Evolutionary conservation across 129 eudicot genomes (phyloP).

Genomic region (Solidago caesia): DNA sequence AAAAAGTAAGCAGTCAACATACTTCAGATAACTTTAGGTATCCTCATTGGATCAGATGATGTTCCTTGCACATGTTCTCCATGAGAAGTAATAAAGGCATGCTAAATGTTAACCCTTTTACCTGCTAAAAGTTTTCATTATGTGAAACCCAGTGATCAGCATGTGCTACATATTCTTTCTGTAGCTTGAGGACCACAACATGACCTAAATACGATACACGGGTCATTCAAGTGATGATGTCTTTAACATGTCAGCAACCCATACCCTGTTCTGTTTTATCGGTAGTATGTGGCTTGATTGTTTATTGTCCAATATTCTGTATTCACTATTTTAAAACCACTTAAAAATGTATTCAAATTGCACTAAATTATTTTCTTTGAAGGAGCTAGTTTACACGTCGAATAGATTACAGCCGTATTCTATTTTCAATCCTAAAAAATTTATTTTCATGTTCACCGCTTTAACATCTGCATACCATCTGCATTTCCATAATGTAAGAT

Average conservation of each 20-base stretch:
- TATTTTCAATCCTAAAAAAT: neutral
- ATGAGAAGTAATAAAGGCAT: slow-evolving; percentile 9
- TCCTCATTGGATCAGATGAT: neutral
- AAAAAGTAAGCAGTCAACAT: neutral
- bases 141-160: slow-evolving; percentile 15
- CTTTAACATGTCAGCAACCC: neutral
- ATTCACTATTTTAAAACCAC: neutral
- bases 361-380: neutral
- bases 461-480: neutral
- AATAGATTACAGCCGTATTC: neutral
- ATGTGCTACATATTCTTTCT: slow-evolving; percentile 10
- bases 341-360: neutral
- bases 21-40: slow-evolving; percentile 4
- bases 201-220: neutral
- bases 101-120: neutral
- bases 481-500: neutral
- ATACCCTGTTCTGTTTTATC: neutral
- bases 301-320: neutral
- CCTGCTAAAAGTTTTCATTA: neutral
- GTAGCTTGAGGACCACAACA: slow-evolving; percentile 9
- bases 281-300: neutral
- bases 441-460: neutral
- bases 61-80: slow-evolving; percentile 9
- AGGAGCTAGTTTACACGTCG: neutral
- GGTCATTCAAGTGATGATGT: neutral